phyloP scores from a whole-genome alignment of 805 yeast genomes.

The Yamadazyma nakazawae region DNA sequence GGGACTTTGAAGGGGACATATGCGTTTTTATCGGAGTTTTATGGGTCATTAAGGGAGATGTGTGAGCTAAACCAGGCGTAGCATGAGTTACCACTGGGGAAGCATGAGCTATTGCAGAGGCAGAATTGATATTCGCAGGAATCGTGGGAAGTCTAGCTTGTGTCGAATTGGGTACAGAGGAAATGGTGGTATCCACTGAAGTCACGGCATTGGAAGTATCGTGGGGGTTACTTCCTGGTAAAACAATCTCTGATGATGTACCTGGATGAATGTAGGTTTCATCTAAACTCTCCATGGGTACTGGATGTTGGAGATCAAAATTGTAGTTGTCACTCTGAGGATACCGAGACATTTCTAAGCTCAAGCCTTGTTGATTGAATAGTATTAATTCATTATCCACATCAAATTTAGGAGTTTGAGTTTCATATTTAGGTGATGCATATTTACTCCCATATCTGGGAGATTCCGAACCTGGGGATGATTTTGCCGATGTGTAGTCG shows the following conservation, averaged over 20 bases:
- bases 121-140: neutral
- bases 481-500: constrained; percentile 4
- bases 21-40: neutral
- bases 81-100: neutral
- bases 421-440: neutral
- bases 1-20: neutral
- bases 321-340: neutral
- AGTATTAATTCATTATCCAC: constrained; percentile 4
- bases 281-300: neutral
- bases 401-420: constrained; percentile 4
- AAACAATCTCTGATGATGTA: neutral
- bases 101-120: neutral
- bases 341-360: constrained; percentile 3
- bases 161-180: neutral
- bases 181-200: neutral
- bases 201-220: neutral
- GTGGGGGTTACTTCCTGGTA: neutral
- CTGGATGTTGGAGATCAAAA: neutral
- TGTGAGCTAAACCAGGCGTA: neutral
- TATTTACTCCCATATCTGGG: neutral
- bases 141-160: neutral
- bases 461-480: constrained; percentile 5
- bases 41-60: neutral
- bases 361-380: constrained; percentile 9
- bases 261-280: neutral